These are phyloP conservation scores for Cylindrotheca closterium DNA, from an alignment of 108 stramenopile species.

Conservation along the genomic window DNA sequence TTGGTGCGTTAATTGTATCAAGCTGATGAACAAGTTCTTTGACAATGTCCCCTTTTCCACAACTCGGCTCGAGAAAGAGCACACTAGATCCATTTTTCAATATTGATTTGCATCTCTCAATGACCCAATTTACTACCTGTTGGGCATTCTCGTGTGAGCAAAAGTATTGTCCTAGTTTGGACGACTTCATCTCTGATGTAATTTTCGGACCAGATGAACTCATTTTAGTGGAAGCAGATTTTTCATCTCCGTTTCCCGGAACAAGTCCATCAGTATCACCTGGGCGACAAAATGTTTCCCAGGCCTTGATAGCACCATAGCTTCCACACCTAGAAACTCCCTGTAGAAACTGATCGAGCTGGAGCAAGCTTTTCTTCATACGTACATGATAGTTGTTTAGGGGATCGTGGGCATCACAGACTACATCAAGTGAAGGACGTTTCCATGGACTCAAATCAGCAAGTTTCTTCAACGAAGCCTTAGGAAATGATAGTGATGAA, in stretches of 20 bases:
- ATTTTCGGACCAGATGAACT: background rate
- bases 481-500: slow-evolving; percentile 23
- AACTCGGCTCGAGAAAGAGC: slow-evolving; percentile 38
- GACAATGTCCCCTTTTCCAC: slow-evolving; percentile 40
- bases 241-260: background rate
- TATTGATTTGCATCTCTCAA: background rate
- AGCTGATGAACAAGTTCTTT: slow-evolving; percentile 12
- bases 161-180: slow-evolving; percentile 42
- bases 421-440: slow-evolving; percentile 11
- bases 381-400: slow-evolving; percentile 21
- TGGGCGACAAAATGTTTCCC: slow-evolving; percentile 39
- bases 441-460: slow-evolving; percentile 36
- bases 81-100: background rate
- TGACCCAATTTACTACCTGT: slow-evolving; percentile 12
- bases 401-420: background rate
- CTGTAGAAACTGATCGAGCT: slow-evolving; percentile 39
- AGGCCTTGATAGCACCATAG: slow-evolving; percentile 7
- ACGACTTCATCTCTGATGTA: slow-evolving; percentile 14
- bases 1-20: background rate
- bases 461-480: slow-evolving; percentile 38
- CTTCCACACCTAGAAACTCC: background rate
- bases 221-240: background rate
- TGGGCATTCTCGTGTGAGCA: slow-evolving; percentile 31
- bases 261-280: slow-evolving; percentile 23
- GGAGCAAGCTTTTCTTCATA: slow-evolving; percentile 44